Percentiles rank a stretch among this genome's conserved stretches.
Evolutionary conservation across 768 basidiomycete genomes (phyloP).

Genomic region (Collybiopsis luxurians): DNA sequence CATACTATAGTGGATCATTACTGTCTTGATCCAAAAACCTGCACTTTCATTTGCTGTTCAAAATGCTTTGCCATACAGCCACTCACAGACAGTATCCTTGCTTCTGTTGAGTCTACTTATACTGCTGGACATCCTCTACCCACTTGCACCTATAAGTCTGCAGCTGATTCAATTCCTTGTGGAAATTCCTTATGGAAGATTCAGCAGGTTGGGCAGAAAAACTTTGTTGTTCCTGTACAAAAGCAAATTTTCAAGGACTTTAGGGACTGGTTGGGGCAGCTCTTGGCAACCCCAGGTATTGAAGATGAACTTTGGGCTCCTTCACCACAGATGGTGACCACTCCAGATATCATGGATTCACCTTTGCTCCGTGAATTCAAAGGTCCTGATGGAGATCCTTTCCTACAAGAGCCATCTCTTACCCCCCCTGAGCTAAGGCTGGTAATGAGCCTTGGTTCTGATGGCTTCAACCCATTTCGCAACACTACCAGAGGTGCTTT

Average conservation of each 20-base stretch:
- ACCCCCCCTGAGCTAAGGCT: slow-evolving; percentile 3
- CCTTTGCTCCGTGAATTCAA: slow-evolving; percentile 6
- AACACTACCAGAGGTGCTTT: slow-evolving; percentile 1
- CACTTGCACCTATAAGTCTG: neutral
- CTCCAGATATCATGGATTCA: neutral
- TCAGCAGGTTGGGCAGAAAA: neutral
- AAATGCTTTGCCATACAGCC: neutral
- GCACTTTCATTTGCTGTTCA: neutral
- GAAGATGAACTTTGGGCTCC: neutral
- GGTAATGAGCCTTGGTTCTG: slow-evolving; percentile 10
- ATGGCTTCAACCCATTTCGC: slow-evolving; percentile 14
- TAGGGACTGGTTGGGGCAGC: neutral
- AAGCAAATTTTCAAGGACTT: slow-evolving; percentile 2
- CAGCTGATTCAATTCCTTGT: neutral
- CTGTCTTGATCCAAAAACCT: neutral
- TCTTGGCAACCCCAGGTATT: neutral
- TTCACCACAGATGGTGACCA: no score
- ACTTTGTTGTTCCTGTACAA: neutral
- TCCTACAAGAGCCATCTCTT: slow-evolving; percentile 4
- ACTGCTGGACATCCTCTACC: neutral
- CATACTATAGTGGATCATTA: neutral
- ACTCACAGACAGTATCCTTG: neutral
- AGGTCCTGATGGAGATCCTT: slow-evolving; percentile 15
- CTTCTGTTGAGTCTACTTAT: neutral
- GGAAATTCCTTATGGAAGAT: neutral